Base-by-base conservation (phyloP, 1,284 basidiomycete genomes). In the Mycena sp. region DNA sequence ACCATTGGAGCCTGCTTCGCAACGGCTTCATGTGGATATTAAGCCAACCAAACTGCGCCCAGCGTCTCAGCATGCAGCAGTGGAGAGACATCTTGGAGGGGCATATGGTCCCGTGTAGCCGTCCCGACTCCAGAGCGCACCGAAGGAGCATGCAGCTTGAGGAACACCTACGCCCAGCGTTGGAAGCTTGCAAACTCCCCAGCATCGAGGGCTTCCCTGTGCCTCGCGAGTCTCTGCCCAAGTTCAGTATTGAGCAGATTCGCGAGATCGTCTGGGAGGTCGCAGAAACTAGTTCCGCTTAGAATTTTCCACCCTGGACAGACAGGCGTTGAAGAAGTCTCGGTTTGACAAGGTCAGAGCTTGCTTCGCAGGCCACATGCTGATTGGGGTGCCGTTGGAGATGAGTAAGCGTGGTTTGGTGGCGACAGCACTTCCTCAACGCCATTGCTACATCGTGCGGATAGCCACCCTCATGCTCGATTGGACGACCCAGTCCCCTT, bases 21-120 rank as follows among this genome's bases (percentile, higher is more conserved):
- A 9, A 41, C 14, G 6, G 14, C 14, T n/a, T 41, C 38, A n/a
- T 41, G 38, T n/a, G 19, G n/a, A n/a, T n/a, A n/a, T n/a, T n/a
- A n/a, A n/a, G n/a, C n/a, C n/a, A n/a, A n/a, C n/a, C n/a, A n/a
- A n/a, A n/a, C n/a, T n/a, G n/a, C n/a, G n/a, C n/a, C n/a, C n/a
- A n/a, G n/a, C n/a, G n/a, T n/a, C n/a, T n/a, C n/a, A n/a, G n/a
- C n/a, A n/a, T n/a, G n/a, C n/a, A 40, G 16, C 26, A 57, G 25
- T 57, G 55, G 55, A n/a, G 45, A 4, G 56, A 58, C n/a, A 6
- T 58, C 2, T 35, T 58, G 28, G 56, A 58, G 32, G 56, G 56
- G 6, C 25, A 11, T 0, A 4, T 58, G 26, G 35, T 37, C 6
- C 2, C 21, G n/a, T 35, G 32, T 35, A 35, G 44, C 1, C 1